A percentile compares a stretch with the other conserved stretches of the same genome.
Conservation (phyloP, 2,329 filamentous ascomycete genomes). For the Cytospora piceicola region DNA sequence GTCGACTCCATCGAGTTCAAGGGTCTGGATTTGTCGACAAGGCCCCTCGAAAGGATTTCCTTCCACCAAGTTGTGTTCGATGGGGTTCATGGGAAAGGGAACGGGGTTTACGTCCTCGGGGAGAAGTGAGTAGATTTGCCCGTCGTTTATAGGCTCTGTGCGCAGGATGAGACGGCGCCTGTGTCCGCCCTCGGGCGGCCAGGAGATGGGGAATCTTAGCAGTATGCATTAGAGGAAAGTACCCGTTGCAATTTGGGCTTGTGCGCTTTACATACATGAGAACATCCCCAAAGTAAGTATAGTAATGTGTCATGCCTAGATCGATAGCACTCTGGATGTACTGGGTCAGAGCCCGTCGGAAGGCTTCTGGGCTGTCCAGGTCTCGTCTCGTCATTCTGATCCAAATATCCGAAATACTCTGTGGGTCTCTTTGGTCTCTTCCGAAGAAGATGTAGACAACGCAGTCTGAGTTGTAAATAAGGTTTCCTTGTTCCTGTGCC, state of each 20-base stretch:
- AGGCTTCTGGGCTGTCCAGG: not conserved
- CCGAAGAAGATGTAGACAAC: constrained; percentile 3
- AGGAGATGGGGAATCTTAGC: constrained; percentile 6
- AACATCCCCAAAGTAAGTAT: constrained; percentile 11
- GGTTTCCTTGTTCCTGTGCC: not conserved
- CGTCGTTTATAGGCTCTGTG: constrained; percentile 7
- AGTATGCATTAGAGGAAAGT: not conserved
- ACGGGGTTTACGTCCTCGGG: not conserved
- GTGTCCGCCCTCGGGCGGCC: not conserved
- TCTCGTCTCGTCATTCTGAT: constrained; percentile 1
- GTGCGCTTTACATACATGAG: not conserved
- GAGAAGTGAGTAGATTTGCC: constrained; percentile 3
- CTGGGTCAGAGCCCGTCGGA: not conserved
- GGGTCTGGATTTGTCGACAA: not conserved
- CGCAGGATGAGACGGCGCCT: not conserved
- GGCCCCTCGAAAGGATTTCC: not conserved
- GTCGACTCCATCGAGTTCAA: not conserved
- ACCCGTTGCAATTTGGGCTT: too few relatives aligned
- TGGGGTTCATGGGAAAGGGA: not conserved
- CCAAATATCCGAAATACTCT: not conserved
- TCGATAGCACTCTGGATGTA: not conserved
- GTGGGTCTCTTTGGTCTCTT: not conserved
- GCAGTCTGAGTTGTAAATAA: not conserved
- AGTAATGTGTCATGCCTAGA: constrained; percentile 10
- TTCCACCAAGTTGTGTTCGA: not conserved